Base-by-base conservation (phyloP, 225 moss, liverwort and hornwort genomes). In the Physcomitrellopsis africana region DNA sequence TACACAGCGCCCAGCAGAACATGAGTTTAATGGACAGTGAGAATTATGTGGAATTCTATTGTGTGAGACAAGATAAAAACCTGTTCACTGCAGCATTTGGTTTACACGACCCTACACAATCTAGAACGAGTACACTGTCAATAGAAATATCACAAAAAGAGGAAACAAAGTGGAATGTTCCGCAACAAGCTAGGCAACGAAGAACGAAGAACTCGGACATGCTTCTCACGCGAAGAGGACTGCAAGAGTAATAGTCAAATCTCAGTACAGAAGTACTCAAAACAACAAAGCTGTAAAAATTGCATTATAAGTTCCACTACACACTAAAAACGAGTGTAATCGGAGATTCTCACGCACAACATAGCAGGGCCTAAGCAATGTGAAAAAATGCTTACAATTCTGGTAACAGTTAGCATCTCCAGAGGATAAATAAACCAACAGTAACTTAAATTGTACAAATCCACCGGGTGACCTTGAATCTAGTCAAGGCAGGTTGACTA, bases 391-490 rank as follows among this genome's bases (percentile, higher is more conserved):
- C 23, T 61, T n/a, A 24, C 29, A 55, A 72, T 6, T 46, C 9
- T 9, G 44, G 19, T n/a, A 3, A 82, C n/a, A 9, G 56, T 63
- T 73, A 16, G 18, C 60, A 52, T 42, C 68, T 56, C 15, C 6
- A 77, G 0, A 7, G 55, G 70, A 14, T 53, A 41, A 48, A 24
- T 44, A 22, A 60, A 29, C 66, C 70, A 52, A 45, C 37, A 54
- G 20, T 49, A 58, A 70, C 37, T 49, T 13, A 59, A 47, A 26
- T 19, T 15, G 44, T 17, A 23, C 11, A 63, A 42, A 5, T 17
- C 13, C 55, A 27, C 8, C 41, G 15, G 23, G 27, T 10, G 10
- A 37, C 5, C 12, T 27, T 53, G 32, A 27, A 71, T 29, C 16
- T 3, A 66, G 60, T 22, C 12, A 24, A 60, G 2, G 6, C 18